Evolutionary conservation across 1,284 basidiomycete species (phyloP).

Genomic region (Ganoderma meredithae): DNA sequence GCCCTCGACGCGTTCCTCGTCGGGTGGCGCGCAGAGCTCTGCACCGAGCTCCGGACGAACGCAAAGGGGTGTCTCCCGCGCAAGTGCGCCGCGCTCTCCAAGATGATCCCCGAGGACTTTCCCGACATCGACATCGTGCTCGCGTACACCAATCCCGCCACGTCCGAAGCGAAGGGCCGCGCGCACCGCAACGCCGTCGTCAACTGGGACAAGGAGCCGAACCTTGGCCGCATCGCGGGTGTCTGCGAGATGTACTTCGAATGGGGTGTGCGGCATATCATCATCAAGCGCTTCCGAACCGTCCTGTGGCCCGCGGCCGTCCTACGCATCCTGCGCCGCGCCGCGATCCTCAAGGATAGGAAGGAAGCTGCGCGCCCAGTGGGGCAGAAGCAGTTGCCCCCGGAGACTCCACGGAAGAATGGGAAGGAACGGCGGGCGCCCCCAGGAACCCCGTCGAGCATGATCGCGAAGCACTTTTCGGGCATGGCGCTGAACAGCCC

Average conservation of each 20-base stretch:
- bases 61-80: slow-evolving; percentile 63
- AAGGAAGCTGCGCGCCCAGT: slow-evolving; percentile 23
- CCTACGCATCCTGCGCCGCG: slow-evolving; percentile 69
- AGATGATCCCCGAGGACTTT: slow-evolving; percentile 66
- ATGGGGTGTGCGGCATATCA: slow-evolving; percentile 84
- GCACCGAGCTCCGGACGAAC: slow-evolving; percentile 78
- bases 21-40: slow-evolving; percentile 69
- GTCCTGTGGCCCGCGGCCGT: slow-evolving; percentile 77
- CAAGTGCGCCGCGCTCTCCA: slow-evolving; percentile 68
- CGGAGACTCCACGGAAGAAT: slow-evolving; percentile 51
- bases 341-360: slow-evolving; percentile 53
- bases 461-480: slow-evolving; percentile 65
- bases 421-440: slow-evolving; percentile 30
- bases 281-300: slow-evolving; percentile 80
- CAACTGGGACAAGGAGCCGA: slow-evolving; percentile 69
- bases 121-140: slow-evolving; percentile 73
- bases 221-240: slow-evolving; percentile 74
- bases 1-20: slow-evolving; percentile 62
- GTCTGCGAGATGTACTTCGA: slow-evolving; percentile 89
- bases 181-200: slow-evolving; percentile 44
- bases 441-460: slow-evolving; percentile 59
- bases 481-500: slow-evolving; percentile 45
- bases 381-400: slow-evolving; percentile 6
- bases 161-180: slow-evolving; percentile 63
- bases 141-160: slow-evolving; percentile 80